Evolutionary conservation across 1,284 basidiomycete species (phyloP), one percentile per base, ranked within the genome.

Genomic region (Malassezia sympodialis): DNA sequence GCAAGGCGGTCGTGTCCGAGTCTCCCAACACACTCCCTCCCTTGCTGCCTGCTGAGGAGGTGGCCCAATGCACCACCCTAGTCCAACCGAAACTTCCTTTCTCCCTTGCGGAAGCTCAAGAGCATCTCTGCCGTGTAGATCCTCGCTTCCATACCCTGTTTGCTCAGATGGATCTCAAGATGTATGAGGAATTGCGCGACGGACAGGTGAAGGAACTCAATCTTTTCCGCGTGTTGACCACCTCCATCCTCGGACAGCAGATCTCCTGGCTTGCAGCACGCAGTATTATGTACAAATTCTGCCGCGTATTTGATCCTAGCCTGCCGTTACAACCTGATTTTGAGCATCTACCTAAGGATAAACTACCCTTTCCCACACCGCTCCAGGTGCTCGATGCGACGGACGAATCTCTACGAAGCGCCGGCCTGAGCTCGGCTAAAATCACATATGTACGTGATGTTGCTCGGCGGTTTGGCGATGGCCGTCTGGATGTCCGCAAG

Each of bases 181-280:
- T n/a, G 27, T 90, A 68, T 51, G 57, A 83, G 68, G 82, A 89
- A 67, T 77, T 66, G 14, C 52, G 54, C 6, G 60, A 70, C 31
- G 61, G 67, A n/a, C 53, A 61, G 15, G 47, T 49, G 19, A 83
- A 87, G 65, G 77, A 78, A 28, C 62, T 72, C 35, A 66, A 73
- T 39, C 59, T 68, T 14, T 74, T 73, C 21, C 55, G 50, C 26
- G 45, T 49, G 28, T 31, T 88, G 17, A 80, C 81, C 30, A 82
- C 80, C 2, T 84, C 82, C 30, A 87, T 88, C 56, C 76, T 88
- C 2, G 86, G 84, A 0, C 88, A 90, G 75, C 89, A 96, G 75
- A 90, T 96, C 37, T 88, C 86, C 0, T 91, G 87, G 87, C 76
- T 86, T 28, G 90, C 90, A 3, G 90, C 90, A 0, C 80, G 85